phyloP scores from a whole-genome alignment of 106 monocot genomes.

The Phalaenopsis equestris region DNA sequence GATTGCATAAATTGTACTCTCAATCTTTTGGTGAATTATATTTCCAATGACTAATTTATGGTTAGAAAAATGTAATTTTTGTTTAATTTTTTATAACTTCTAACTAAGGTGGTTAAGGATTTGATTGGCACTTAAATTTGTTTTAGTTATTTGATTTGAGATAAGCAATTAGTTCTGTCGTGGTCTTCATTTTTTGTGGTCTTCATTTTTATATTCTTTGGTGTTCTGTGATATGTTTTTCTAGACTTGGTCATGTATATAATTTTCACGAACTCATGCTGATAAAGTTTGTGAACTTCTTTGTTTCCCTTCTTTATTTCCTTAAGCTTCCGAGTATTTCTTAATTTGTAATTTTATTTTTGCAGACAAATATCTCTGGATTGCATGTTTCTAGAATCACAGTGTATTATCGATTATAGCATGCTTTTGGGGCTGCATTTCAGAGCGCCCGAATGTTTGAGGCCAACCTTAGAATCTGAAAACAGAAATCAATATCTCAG shows the following conservation, averaged over 20 bases:
- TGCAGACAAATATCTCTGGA: constrained; percentile 87
- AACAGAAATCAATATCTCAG: constrained; percentile 16
- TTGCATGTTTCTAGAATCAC: constrained; percentile 84
- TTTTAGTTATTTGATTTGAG: too few relatives aligned
- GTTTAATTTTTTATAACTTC: neutral
- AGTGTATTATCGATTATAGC: constrained; percentile 94
- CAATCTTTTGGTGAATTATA: neutral
- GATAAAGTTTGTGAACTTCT: neutral
- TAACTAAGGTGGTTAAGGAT: neutral
- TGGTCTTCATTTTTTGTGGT: neutral
- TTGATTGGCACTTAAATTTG: too few relatives aligned
- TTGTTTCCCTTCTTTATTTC: neutral
- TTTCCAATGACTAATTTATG: too few relatives aligned
- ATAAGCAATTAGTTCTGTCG: neutral
- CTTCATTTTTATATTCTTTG: neutral
- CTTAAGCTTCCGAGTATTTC: neutral
- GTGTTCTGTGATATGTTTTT: constrained; percentile 1
- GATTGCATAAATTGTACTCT: neutral
- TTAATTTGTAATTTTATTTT: constrained; percentile 1
- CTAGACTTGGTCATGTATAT: neutral
- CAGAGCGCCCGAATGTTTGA: constrained; percentile 81
- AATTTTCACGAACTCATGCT: neutral
- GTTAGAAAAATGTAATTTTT: neutral
- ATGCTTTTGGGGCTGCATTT: constrained; percentile 92
- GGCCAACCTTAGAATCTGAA: constrained; percentile 28